Evolutionary conservation across 352 stramenopile species (phyloP), one percentile per base, ranked within the genome.

Genomic region (Phytophthora sansomeana): DNA sequence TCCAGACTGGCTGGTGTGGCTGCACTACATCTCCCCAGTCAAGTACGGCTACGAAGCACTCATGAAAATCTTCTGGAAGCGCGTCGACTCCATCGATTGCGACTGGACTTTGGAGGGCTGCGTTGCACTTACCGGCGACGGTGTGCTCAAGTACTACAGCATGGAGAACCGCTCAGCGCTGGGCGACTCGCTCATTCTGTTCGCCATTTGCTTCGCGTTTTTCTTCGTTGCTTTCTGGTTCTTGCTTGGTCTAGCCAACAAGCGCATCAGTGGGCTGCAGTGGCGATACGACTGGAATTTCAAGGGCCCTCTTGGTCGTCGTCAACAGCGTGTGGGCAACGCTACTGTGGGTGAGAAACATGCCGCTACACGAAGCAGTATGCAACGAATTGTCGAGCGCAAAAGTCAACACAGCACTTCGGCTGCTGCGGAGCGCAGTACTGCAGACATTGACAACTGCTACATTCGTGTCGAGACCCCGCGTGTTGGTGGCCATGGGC

Each of bases 21-120:
- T 89, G n/a, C 75, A 85, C 36, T 86, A 84, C 68, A 72, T 89
- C n/a, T 89, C 80, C 14, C 78, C 78, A 0, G 44, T 89, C 32
- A 83, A 81, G 52, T 89, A 83, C 61, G 67, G 54, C n/a, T 86
- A 76, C 43, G 74, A 81, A 13, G 75, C 74, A 2, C 30, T 84
- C 33, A 86, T 83, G 72, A 77, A 75, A 17, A 60, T 81, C 6
- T 86, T 82, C 61, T 89, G 80, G 80, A 64, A 72, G 49, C 69
- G 61, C 28, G 58, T 86, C 6, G 58, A 69, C 24, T 35, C 35
- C 0, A 74, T 89, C n/a, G 48, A 73, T 24, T 89, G 80, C 30
- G 39, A 72, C 43, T 50, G 53, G 9, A 69, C 65, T 7, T 29
- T 65, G 7, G 57, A 81, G 35, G 49, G 58, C 8, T 90, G 79